A percentile compares a stretch with the other conserved stretches of the same genome.
Conservation (phyloP, 176 grass and related monocot genomes). For the Triticum dicoccoides region DNA sequence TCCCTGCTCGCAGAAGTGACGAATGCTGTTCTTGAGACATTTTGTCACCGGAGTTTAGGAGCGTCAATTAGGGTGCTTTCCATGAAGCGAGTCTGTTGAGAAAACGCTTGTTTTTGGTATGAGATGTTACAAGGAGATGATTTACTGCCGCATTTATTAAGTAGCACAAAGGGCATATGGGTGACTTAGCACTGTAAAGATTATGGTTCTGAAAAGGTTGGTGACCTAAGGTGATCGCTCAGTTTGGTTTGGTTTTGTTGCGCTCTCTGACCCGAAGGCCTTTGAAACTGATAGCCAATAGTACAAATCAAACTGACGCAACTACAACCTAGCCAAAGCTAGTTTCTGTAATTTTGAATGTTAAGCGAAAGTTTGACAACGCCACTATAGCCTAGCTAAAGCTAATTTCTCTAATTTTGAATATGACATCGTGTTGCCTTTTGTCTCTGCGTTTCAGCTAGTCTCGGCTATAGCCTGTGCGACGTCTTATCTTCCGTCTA, state of each 20-base stretch:
- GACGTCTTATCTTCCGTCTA: no score
- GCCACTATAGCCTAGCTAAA: no score
- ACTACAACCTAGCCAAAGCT: no score
- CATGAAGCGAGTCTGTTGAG: constrained; percentile 28
- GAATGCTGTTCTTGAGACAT: constrained; percentile 36
- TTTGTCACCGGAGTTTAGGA: constrained; percentile 38
- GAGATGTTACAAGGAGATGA: constrained; percentile 40
- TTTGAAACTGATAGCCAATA: no score
- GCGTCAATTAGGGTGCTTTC: constrained; percentile 32
- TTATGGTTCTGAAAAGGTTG: neutral
- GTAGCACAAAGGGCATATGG: constrained; percentile 23
- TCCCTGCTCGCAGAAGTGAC: constrained; percentile 14
- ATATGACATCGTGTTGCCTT: no score
- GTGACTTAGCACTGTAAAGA: constrained; percentile 2
- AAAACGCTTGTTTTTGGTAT: constrained; percentile 40
- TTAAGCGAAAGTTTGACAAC: no score
- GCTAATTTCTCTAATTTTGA: no score
- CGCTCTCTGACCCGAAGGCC: no score
- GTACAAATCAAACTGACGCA: no score
- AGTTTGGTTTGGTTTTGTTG: neutral
- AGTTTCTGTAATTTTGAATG: no score
- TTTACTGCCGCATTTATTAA: constrained; percentile 12
- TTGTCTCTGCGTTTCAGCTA: no score
- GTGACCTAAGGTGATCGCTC: neutral
- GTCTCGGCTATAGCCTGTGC: no score